Evolutionary conservation across 306 rosid genomes (phyloP), one percentile per base, ranked within the genome.

Genomic region (Echinosophora koreensis): DNA sequence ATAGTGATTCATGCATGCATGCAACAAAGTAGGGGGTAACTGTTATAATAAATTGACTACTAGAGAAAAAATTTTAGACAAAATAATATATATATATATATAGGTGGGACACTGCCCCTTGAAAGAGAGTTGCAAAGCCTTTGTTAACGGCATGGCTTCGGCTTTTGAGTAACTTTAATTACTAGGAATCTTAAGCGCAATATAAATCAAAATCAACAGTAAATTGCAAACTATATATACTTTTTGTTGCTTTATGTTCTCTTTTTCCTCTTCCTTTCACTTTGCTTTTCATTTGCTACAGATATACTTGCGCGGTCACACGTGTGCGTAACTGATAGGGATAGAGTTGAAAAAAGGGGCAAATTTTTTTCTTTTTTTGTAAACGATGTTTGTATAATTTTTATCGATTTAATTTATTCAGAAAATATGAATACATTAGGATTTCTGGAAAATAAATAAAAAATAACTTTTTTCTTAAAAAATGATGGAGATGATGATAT

Each of bases 21-120:
- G 61, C 70, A 81, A 73, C 79, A 65, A 66, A 73, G 73, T 69
- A 12, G 63, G 76, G 76, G 78, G 74, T 73, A 56, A 80, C 22
- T 22, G 76, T 15, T 35, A 57, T 30, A 15, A 27, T 38, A 42
- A 42, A 28, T 46, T 74, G 14, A 62, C 63, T 13, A 28, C 15
- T 55, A 37, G 57, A 35, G 22, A 37, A 49, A 56, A 80, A 18
- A 13, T 58, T 56, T 56, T n/a, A 46, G 75, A 73, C 70, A n/a
- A n/a, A n/a, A n/a, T n/a, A n/a, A n/a, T n/a, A n/a, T n/a, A n/a
- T n/a, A n/a, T n/a, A 30, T 30, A 30, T 3, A 1, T 22, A 42
- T 39, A 41, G 58, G 76, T 66, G 84, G 80, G 80, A 14, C 57
- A 59, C 74, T 22, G 69, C 69, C 4, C 15, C 16, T 10, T 47